These are phyloP conservation scores for Taphrina confusa DNA, from an alignment of 1,139 yeast species.

Conservation along the genomic window DNA sequence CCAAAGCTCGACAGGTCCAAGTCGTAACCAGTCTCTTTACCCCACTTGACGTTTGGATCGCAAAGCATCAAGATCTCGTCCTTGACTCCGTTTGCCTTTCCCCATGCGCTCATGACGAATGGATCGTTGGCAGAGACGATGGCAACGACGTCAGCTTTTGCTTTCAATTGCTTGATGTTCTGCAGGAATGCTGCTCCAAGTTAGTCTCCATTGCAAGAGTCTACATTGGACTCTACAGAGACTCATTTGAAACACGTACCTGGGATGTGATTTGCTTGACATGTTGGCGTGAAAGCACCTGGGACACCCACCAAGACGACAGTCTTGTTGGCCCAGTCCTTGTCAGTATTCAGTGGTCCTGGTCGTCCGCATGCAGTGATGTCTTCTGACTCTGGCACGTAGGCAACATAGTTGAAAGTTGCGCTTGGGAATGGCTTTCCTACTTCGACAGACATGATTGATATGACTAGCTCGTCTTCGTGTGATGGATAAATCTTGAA, in stretches of 20 bases:
- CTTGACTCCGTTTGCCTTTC: constrained; percentile 44
- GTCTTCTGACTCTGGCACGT: constrained; percentile 50
- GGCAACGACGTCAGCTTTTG: constrained; percentile 68
- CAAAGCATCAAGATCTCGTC: constrained; percentile 47
- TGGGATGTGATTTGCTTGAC: constrained; percentile 80
- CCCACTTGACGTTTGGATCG: constrained; percentile 30
- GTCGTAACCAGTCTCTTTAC: constrained; percentile 58
- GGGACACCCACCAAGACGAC: constrained; percentile 79
- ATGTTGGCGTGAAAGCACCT: constrained; percentile 85
- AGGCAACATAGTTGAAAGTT: constrained; percentile 61
- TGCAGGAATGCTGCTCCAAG: background rate
- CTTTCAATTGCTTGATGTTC: constrained; percentile 53
- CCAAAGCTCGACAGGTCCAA: constrained; percentile 60
- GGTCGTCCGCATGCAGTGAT: constrained; percentile 61
- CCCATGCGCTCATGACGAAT: constrained; percentile 63
- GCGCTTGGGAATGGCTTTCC: constrained; percentile 55
- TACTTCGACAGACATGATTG: constrained; percentile 26
- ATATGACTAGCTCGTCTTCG: too few species aligned
- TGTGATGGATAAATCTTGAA: too few species aligned
- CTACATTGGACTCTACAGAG: background rate
- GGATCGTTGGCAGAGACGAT: constrained; percentile 81
- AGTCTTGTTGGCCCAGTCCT: constrained; percentile 54
- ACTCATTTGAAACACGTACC: background rate
- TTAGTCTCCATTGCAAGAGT: background rate
- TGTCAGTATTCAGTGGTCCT: constrained; percentile 53